Percentiles rank a stretch among this genome's conserved stretches.
These are phyloP conservation scores for Lachancea sp. DNA, from an alignment of 805 yeast genomes.

Conservation along the genomic window DNA sequence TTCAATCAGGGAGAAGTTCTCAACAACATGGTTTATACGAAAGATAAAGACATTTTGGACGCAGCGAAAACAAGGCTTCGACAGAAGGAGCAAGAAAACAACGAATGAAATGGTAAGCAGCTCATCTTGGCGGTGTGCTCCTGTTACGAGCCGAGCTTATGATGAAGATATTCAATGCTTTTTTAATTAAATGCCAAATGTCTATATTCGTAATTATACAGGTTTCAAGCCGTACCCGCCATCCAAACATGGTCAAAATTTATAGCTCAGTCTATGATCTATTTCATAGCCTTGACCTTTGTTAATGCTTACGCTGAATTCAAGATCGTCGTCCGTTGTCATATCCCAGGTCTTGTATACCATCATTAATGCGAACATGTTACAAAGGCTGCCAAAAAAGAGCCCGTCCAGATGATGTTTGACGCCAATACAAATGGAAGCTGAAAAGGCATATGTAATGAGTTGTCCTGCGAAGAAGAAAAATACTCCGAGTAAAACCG, in stretches of 20 bases:
- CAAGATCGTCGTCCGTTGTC: slow-evolving; percentile 90
- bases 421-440: slow-evolving; percentile 57
- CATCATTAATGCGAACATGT: slow-evolving; percentile 85
- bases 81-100: slow-evolving; percentile 5
- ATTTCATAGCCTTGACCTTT: slow-evolving; percentile 37
- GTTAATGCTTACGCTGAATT: slow-evolving; percentile 65
- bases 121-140: background rate
- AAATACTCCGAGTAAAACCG: slow-evolving; percentile 60
- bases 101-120: background rate
- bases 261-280: slow-evolving; percentile 1
- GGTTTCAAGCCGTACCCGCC: background rate
- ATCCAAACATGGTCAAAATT: background rate
- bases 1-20: slow-evolving; percentile 22
- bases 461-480: slow-evolving; percentile 82
- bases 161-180: background rate
- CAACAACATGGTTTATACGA: slow-evolving; percentile 23
- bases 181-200: slow-evolving; percentile 1
- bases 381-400: slow-evolving; percentile 76
- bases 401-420: slow-evolving; percentile 89
- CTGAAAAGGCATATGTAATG: slow-evolving; percentile 62
- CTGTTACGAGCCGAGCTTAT: too few relatives aligned
- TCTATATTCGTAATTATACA: slow-evolving; percentile 3
- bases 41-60: slow-evolving; percentile 24
- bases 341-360: slow-evolving; percentile 94
- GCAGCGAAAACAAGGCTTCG: slow-evolving; percentile 24